These are phyloP conservation scores for Jaenimonas drosophilae DNA, from an alignment of 208 protist species.

Conservation along the genomic window DNA sequence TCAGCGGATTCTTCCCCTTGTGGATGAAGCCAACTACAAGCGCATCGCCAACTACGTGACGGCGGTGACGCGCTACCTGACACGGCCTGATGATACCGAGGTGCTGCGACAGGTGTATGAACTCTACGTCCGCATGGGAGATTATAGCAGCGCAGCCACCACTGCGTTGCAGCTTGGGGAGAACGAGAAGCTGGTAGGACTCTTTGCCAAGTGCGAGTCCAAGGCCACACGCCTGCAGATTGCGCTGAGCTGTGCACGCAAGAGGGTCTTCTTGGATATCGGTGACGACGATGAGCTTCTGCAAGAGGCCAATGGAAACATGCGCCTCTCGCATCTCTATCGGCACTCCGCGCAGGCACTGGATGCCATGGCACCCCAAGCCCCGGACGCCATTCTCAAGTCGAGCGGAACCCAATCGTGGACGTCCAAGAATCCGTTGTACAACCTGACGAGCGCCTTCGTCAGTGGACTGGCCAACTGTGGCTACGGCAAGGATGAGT, in stretches of 20 bases:
- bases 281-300: conserved; percentile 85
- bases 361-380: conserved; percentile 95
- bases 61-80: conserved; percentile 90
- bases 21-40: conserved; percentile 92
- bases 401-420: conserved; percentile 48
- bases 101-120: conserved; percentile 86
- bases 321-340: conserved; percentile 92
- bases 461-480: conserved; percentile 95
- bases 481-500: conserved; percentile 96
- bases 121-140: conserved; percentile 90
- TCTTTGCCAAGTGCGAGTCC: conserved; percentile 78
- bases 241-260: conserved; percentile 89
- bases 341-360: conserved; percentile 90
- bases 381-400: conserved; percentile 98
- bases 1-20: conserved; percentile 74
- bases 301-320: conserved; percentile 91
- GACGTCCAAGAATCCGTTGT: conserved; percentile 51
- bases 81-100: conserved; percentile 91
- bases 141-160: conserved; percentile 85
- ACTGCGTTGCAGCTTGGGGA: conserved; percentile 87
- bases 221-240: conserved; percentile 82
- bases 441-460: conserved; percentile 97
- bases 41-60: conserved; percentile 95
- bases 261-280: conserved; percentile 72
- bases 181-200: conserved; percentile 42